Base-by-base conservation (phyloP, 1,139 yeast genomes). In the Zygotorulaspora mrakii region DNA sequence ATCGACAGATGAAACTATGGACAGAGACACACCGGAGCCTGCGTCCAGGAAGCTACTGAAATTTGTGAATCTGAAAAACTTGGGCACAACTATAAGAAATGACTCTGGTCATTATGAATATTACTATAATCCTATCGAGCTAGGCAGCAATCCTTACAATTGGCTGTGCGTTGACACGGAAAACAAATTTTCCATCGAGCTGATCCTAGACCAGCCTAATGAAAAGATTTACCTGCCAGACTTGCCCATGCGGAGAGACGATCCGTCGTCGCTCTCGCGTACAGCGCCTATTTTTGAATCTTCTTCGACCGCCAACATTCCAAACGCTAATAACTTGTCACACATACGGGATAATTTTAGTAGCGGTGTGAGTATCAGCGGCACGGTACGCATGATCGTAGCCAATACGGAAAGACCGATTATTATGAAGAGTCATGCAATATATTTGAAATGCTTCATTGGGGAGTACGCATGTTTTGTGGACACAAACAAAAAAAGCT, bases 81-180 rank as follows among this genome's bases (percentile, higher is more conserved):
- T 44, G 21, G 52, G 53, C n/a, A 49, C 53, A 4, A 46, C 47
- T 11, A 39, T 49, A 13, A 38, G 38, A 29, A 48, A 48, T 24
- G 49, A 45, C 21, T 20, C 43, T 9, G 46, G 42, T 5, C 33
- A 40, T 5, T 40, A 23, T 20, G 44, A 48, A 12, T 50, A 47
- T 26, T 37, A 37, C 20, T 50, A 50, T 29, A 38, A 47, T 32
- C 45, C 52, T 5, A 16, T 41, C 18, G 42, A 44, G 30, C 26
- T 27, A 7, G 31, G 43, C 12, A 33, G 33, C 11, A 50, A 50
- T 23, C 54, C 54, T 4, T 47, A 38, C 26, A 40, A 32, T 5
- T 40, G 35, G n/a, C 23, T 20, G 25, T 35, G 43, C 21, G 28
- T 17, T 7, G 35, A 38, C 25, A 22, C 24, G n/a, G 46, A 47